Evolutionary conservation across 1,284 basidiomycete genomes (phyloP).

Genomic region (Ustilago lituana): DNA sequence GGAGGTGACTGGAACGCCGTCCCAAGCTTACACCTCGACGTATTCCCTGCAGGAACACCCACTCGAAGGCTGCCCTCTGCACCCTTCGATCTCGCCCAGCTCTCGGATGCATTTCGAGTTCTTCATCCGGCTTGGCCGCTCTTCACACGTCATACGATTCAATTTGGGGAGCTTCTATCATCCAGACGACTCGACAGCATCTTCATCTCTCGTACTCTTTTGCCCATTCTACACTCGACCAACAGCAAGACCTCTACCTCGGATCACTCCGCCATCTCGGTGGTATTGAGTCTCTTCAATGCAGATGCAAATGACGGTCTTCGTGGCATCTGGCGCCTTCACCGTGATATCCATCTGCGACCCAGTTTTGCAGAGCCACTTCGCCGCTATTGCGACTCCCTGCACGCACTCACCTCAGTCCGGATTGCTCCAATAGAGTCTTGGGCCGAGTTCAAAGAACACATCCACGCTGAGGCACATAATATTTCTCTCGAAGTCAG

Average conservation of each 20-base stretch:
- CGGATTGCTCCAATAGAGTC: background rate
- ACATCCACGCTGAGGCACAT: background rate
- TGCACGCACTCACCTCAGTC: too few relatives aligned
- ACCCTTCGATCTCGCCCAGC: background rate
- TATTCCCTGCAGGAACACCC: too few relatives aligned
- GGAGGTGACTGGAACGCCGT: too few relatives aligned
- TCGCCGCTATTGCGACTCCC: background rate
- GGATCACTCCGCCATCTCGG: constrained; percentile 1
- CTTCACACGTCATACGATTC: constrained; percentile 8
- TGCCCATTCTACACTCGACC: background rate
- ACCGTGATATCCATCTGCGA: background rate
- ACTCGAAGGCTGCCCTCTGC: too few relatives aligned
- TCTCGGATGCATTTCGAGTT: constrained; percentile 2
- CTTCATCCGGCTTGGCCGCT: background rate
- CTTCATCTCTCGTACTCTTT: constrained; percentile 1
- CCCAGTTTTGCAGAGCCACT: background rate
- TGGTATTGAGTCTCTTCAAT: background rate
- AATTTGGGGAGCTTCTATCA: background rate
- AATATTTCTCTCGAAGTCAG: background rate
- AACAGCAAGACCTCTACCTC: too few relatives aligned
- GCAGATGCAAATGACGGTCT: background rate
- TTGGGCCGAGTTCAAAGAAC: constrained; percentile 1
- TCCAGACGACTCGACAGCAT: constrained; percentile 6
- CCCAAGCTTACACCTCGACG: too few relatives aligned
- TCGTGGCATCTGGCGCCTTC: constrained; percentile 4